These are phyloP conservation scores for Rhododendron ovatum DNA, from an alignment of 148 eudicot species.

Conservation along the genomic window DNA sequence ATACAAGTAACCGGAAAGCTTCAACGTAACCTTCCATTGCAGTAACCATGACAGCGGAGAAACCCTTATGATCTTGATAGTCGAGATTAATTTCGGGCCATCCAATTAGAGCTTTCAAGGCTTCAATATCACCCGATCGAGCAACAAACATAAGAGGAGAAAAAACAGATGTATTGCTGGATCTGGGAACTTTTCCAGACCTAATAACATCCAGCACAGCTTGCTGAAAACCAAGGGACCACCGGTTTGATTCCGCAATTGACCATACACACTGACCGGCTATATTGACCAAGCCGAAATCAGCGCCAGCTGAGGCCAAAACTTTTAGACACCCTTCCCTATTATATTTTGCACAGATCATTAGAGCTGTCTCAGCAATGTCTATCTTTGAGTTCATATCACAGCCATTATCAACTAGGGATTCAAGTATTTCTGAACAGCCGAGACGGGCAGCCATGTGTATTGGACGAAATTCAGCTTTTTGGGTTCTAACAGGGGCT, in stretches of 20 bases:
- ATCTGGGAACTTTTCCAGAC: conserved; percentile 47
- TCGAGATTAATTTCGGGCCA: conserved; percentile 44
- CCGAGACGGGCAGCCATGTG: conserved; percentile 90
- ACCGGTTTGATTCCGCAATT: conserved; percentile 38
- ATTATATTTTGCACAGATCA: conserved; percentile 51
- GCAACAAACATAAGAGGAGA: conserved; percentile 64
- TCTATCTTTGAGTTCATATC: conserved; percentile 60
- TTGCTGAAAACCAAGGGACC: conserved; percentile 55
- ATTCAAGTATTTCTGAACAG: conserved; percentile 29
- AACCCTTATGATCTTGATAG: conserved; percentile 60
- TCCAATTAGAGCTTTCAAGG: conserved; percentile 48
- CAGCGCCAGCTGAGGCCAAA: conserved; percentile 67
- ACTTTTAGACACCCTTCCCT: conserved; percentile 56
- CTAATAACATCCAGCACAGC: conserved; percentile 37
- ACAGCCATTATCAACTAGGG: conserved; percentile 58
- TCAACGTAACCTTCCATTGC: conserved; percentile 76
- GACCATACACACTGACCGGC: conserved; percentile 45
- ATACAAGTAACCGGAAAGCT: conserved; percentile 66
- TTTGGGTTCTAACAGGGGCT: conserved; percentile 36
- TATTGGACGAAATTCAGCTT: conserved; percentile 44
- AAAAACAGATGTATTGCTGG: conserved; percentile 47
- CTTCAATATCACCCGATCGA: conserved; percentile 54
- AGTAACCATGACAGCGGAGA: conserved; percentile 69
- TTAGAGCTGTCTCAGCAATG: conserved; percentile 66
- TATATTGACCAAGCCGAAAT: conserved; percentile 57